Evolutionary conservation across 202 grass and related monocot species (phyloP).

Genomic region (Zizania palustris): DNA sequence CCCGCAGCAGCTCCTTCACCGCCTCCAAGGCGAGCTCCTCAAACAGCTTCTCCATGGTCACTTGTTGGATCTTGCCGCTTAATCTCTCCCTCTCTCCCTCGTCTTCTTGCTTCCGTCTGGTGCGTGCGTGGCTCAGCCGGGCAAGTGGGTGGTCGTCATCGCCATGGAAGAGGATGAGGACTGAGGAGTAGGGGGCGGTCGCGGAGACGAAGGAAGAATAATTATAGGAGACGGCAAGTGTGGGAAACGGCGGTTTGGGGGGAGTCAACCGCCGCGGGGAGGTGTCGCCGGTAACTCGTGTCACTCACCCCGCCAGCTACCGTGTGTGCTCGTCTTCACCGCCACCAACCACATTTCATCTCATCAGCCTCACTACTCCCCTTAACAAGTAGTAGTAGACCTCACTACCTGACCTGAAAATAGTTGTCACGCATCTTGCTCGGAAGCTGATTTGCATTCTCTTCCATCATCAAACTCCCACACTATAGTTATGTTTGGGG

Average conservation of each 20-base stretch:
- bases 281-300: not conserved
- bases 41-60: slow-evolving; percentile 52
- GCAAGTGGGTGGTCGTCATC: slow-evolving; percentile 47
- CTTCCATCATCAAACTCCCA: too few relatives aligned
- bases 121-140: slow-evolving; percentile 28
- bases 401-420: too few relatives aligned
- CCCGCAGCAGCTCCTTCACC: slow-evolving; percentile 62
- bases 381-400: too few relatives aligned
- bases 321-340: not conserved
- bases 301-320: slow-evolving; percentile 16
- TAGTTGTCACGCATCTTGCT: too few relatives aligned
- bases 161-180: slow-evolving; percentile 15
- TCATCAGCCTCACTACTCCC: too few relatives aligned
- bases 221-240: slow-evolving; percentile 37
- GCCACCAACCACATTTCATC: too few relatives aligned
- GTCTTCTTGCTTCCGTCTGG: not conserved
- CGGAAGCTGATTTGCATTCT: too few relatives aligned
- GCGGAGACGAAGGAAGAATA: not conserved
- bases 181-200: slow-evolving; percentile 7
- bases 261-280: slow-evolving; percentile 28
- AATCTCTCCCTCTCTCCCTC: not conserved
- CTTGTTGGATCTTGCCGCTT: not conserved
- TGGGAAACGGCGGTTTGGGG: not conserved
- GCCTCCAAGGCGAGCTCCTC: slow-evolving; percentile 66
- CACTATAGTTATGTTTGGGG: too few relatives aligned